These are phyloP conservation scores for Penicillium polonicum DNA, from an alignment of 2,329 filamentous ascomycete genomes.

Conservation along the genomic window DNA sequence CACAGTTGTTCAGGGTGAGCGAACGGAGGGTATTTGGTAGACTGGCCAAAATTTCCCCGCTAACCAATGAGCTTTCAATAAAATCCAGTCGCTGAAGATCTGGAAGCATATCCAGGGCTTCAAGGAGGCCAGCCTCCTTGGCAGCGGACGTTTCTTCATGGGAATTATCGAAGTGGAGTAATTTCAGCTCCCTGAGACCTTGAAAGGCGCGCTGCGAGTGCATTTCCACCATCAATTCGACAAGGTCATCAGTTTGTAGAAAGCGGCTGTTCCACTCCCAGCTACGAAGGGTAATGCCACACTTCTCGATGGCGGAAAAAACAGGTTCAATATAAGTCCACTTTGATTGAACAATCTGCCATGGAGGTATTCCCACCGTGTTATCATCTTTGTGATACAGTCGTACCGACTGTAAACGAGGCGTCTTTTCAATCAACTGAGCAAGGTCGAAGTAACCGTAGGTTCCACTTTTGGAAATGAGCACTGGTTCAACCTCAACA, in stretches of 20 bases:
- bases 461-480: conserved; percentile 54
- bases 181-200: conserved; percentile 33
- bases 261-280: conserved; percentile 59
- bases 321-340: conserved; percentile 70
- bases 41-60: conserved; percentile 64
- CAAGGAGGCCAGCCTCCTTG: conserved; percentile 37
- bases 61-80: conserved; percentile 71
- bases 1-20: conserved; percentile 76
- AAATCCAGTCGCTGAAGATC: conserved; percentile 67
- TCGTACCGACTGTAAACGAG: conserved; percentile 67
- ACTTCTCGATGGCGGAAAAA: conserved; percentile 61
- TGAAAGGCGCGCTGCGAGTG: conserved; percentile 60
- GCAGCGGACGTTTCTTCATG: conserved; percentile 43
- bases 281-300: conserved; percentile 46
- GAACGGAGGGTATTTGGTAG: conserved; percentile 66
- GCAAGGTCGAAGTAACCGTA: conserved; percentile 57
- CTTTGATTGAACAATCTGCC: conserved; percentile 40
- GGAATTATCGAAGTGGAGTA: conserved; percentile 41
- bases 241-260: conserved; percentile 34
- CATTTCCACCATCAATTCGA: conserved; percentile 50
- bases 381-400: conserved; percentile 68
- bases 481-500: conserved; percentile 63
- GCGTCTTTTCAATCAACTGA: conserved; percentile 62
- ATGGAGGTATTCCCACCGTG: conserved; percentile 33
- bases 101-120: conserved; percentile 59